Percentiles rank a stretch among this genome's conserved stretches.
Conservation (phyloP, 208 protist species). For the Spongospora subterranea region DNA sequence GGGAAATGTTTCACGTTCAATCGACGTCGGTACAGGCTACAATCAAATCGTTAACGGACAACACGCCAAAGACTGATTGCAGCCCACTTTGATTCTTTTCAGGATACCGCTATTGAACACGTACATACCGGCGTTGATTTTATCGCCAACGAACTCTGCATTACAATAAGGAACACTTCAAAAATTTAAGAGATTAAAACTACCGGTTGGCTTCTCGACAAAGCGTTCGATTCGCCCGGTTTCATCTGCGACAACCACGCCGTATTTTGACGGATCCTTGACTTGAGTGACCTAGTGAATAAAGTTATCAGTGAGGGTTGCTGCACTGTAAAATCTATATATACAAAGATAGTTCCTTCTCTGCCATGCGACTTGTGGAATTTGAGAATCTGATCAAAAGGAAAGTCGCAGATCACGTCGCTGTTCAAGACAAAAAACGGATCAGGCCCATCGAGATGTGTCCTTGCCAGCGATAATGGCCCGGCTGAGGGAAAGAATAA, state of each 20-base stretch:
- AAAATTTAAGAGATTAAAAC: not conserved
- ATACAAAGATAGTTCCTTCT: constrained; percentile 93
- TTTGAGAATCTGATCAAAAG: constrained; percentile 86
- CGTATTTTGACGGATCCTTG: constrained; percentile 94
- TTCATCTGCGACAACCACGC: constrained; percentile 91
- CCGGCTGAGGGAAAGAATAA: constrained; percentile 77
- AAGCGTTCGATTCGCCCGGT: constrained; percentile 80
- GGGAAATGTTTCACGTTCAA: constrained; percentile 95
- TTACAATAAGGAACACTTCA: not conserved
- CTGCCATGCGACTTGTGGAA: constrained; percentile 91
- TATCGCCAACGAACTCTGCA: constrained; percentile 89
- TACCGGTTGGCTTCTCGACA: constrained; percentile 89
- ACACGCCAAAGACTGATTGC: not conserved
- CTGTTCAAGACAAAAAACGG: constrained; percentile 97
- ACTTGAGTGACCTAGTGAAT: constrained; percentile 81
- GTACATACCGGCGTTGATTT: constrained; percentile 97
- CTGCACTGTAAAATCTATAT: not conserved
- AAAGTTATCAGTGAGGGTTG: not conserved
- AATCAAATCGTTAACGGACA: constrained; percentile 44
- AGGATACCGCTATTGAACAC: constrained; percentile 90
- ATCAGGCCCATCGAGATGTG: constrained; percentile 80
- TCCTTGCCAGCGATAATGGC: constrained; percentile 89
- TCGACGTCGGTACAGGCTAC: constrained; percentile 82
- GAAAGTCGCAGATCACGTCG: constrained; percentile 94
- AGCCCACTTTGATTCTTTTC: not conserved